phyloP scores from a whole-genome alignment of 2,329 filamentous ascomycete species.

The Colletotrichum sp. region DNA sequence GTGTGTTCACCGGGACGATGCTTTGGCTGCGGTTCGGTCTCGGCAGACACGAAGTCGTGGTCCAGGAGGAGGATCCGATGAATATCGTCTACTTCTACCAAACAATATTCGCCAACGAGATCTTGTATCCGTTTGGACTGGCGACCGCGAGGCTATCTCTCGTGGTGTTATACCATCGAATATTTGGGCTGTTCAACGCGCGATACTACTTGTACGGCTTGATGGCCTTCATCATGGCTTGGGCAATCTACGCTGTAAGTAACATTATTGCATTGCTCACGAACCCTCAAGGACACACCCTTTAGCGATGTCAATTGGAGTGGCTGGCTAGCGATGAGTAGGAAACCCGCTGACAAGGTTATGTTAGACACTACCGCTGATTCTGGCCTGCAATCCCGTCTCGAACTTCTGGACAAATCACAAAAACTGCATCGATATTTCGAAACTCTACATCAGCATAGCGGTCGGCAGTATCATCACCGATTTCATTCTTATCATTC shows the following conservation, averaged over 20 bases:
- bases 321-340: neutral
- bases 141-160: conserved; percentile 2
- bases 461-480: conserved; percentile 12
- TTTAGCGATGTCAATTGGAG: neutral
- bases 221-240: conserved; percentile 7
- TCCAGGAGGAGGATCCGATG: conserved; percentile 3
- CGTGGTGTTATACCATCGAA: conserved; percentile 7
- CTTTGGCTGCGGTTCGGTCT: conserved; percentile 14
- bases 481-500: neutral
- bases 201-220: conserved; percentile 2
- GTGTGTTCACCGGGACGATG: conserved; percentile 11
- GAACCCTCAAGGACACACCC: neutral
- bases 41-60: conserved; percentile 4
- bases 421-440: conserved; percentile 11
- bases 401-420: conserved; percentile 16
- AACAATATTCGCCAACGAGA: conserved; percentile 17
- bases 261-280: neutral
- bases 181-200: conserved; percentile 13
- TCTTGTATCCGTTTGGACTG: conserved; percentile 1
- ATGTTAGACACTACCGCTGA: conserved; percentile 1
- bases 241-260: conserved; percentile 14
- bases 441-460: conserved; percentile 11
- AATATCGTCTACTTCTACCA: conserved; percentile 4
- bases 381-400: conserved; percentile 5
- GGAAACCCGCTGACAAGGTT: neutral